Evolutionary conservation across 805 yeast species (phyloP).

Genomic region (Ogataea methanolica): DNA sequence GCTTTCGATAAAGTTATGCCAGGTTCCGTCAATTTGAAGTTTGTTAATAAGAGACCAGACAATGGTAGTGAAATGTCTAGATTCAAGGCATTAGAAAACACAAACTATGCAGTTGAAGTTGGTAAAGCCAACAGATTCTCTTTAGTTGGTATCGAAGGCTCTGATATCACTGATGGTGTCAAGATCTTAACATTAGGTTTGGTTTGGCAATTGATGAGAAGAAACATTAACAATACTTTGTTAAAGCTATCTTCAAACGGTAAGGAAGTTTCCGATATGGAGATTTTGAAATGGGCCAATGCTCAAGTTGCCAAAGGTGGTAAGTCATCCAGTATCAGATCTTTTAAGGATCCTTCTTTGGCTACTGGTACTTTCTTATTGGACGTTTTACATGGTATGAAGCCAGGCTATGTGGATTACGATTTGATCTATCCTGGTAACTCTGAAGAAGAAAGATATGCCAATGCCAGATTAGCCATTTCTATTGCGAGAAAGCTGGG

Average conservation of each 20-base stretch:
- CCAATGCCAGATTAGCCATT: conserved; percentile 94
- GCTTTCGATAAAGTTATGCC: conserved; percentile 96
- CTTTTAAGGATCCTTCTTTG: conserved; percentile 78
- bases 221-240: conserved; percentile 85
- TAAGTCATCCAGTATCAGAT: conserved; percentile 63
- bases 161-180: conserved; percentile 93
- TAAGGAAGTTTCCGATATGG: conserved; percentile 72
- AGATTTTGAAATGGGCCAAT: conserved; percentile 93
- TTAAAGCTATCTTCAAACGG: conserved; percentile 68
- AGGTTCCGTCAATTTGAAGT: conserved; percentile 75
- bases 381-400: conserved; percentile 87
- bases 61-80: conserved; percentile 74
- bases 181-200: conserved; percentile 84
- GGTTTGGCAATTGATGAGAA: conserved; percentile 98
- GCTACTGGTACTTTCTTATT: conserved; percentile 77
- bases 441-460: conserved; percentile 82
- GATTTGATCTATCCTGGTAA: conserved; percentile 78
- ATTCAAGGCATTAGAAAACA: conserved; percentile 93
- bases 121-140: conserved; percentile 93
- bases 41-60: conserved; percentile 79
- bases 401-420: conserved; percentile 97
- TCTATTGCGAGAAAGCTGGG: conserved; percentile 98
- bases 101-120: conserved; percentile 96
- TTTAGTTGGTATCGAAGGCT: conserved; percentile 95
- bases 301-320: conserved; percentile 84